phyloP scores from a whole-genome alignment of 108 stramenopile genomes.

The Cylindrotheca fusiformis region DNA sequence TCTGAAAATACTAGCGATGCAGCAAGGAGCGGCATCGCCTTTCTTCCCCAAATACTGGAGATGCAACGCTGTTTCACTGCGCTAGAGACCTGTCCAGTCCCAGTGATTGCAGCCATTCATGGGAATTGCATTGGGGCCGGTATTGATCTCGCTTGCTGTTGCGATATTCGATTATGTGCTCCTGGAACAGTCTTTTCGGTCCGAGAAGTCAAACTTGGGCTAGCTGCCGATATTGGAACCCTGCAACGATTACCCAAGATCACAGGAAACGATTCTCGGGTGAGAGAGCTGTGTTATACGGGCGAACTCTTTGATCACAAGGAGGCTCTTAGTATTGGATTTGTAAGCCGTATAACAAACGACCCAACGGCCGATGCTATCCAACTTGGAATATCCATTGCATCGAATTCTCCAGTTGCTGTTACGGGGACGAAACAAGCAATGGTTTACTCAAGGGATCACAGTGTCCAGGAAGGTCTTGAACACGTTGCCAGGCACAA shows the following conservation, averaged over 20 bases:
- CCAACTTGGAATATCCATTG: constrained; percentile 45
- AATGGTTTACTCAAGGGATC: constrained; percentile 67
- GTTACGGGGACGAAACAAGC: constrained; percentile 67
- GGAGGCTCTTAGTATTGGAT: constrained; percentile 65
- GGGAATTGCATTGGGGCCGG: constrained; percentile 80
- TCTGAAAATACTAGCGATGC: constrained; percentile 28
- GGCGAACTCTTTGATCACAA: constrained; percentile 57
- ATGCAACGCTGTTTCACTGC: constrained; percentile 79
- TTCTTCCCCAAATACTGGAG: constrained; percentile 57
- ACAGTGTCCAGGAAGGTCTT: constrained; percentile 67
- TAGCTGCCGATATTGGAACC: constrained; percentile 83
- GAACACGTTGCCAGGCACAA: constrained; percentile 74
- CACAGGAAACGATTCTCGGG: constrained; percentile 58
- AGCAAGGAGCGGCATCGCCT: constrained; percentile 60
- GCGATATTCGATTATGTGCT: constrained; percentile 66
- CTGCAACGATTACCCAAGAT: constrained; percentile 76
- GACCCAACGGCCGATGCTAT: constrained; percentile 40
- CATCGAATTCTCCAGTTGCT: constrained; percentile 63
- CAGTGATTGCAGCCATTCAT: constrained; percentile 75
- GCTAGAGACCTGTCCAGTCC: constrained; percentile 73
- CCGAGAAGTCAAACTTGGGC: constrained; percentile 62
- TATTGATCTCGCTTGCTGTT: constrained; percentile 60
- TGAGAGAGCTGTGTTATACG: constrained; percentile 66
- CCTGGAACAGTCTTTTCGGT: constrained; percentile 54
- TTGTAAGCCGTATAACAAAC: constrained; percentile 55